phyloP scores from a whole-genome alignment of 1,284 basidiomycete genomes.

The Ganoderma sinense region DNA sequence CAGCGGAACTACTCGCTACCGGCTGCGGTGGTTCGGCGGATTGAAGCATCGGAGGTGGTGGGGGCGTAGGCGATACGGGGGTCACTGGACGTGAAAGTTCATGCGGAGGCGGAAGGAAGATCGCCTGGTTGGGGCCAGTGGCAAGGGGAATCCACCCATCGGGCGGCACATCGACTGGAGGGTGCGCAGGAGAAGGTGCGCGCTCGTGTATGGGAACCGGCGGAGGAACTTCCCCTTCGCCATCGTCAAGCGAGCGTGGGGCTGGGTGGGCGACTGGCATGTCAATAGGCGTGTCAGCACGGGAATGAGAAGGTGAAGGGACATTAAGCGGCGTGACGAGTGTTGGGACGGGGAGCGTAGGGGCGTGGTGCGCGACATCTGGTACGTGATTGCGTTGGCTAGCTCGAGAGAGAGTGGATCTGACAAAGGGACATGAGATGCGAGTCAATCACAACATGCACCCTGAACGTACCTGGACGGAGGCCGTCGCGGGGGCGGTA shows the following conservation, averaged over 20 bases:
- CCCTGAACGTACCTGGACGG: slow-evolving; percentile 26
- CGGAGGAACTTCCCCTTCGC: slow-evolving; percentile 24
- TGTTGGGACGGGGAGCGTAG: slow-evolving; percentile 43
- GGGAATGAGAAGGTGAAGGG: slow-evolving; percentile 33
- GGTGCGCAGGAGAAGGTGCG: slow-evolving; percentile 34
- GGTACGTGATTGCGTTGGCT: slow-evolving; percentile 32
- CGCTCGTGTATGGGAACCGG: slow-evolving; percentile 45
- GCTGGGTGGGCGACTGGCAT: slow-evolving; percentile 27
- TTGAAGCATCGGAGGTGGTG: slow-evolving; percentile 9
- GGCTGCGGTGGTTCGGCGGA: slow-evolving; percentile 5
- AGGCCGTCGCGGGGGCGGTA: slow-evolving; percentile 15
- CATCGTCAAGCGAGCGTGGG: slow-evolving; percentile 21
- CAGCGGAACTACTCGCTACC: slow-evolving; percentile 10
- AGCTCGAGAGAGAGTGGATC: slow-evolving; percentile 24
- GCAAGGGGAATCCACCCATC: slow-evolving; percentile 53
- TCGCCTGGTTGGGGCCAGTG: slow-evolving; percentile 33
- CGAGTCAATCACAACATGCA: neutral
- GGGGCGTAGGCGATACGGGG: slow-evolving; percentile 18
- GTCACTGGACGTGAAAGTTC: slow-evolving; percentile 39
- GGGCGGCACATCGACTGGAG: slow-evolving; percentile 37
- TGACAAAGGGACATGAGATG: neutral
- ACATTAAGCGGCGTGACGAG: slow-evolving; percentile 34
- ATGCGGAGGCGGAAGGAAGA: slow-evolving; percentile 49
- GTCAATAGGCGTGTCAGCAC: slow-evolving; percentile 24
- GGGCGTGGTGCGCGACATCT: slow-evolving; percentile 37